Conservation (phyloP, 2,329 filamentous ascomycete genomes). For the Aspergillus niger region DNA sequence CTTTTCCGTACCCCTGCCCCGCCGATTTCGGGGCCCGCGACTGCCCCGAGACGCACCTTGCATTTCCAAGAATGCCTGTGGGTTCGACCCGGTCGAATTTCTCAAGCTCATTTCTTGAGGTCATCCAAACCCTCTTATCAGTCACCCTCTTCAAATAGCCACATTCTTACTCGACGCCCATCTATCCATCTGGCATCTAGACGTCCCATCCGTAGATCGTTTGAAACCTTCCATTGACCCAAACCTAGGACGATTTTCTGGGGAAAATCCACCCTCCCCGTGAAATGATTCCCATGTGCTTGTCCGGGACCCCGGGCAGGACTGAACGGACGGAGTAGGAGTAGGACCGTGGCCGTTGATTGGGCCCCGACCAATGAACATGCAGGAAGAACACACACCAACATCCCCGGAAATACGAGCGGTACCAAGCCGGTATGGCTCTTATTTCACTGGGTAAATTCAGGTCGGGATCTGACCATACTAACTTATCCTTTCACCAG, state of each 20-base stretch:
- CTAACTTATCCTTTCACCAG: background rate
- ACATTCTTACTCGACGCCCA: slow-evolving; percentile 10
- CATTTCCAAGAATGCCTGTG: slow-evolving; percentile 16
- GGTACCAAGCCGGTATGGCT: background rate
- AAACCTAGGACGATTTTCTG: slow-evolving; percentile 4
- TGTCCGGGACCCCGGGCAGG: background rate
- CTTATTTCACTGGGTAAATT: background rate
- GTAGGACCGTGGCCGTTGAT: slow-evolving; percentile 3
- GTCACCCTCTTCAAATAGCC: slow-evolving; percentile 12
- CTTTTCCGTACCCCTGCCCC: slow-evolving; percentile 12
- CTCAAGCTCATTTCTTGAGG: slow-evolving; percentile 28
- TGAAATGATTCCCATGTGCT: background rate
- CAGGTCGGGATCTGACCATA: slow-evolving; percentile 4
- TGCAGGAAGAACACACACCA: slow-evolving; percentile 9
- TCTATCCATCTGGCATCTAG: background rate
- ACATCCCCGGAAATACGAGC: slow-evolving; percentile 16
- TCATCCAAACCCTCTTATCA: slow-evolving; percentile 32
- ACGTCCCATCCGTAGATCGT: slow-evolving; percentile 1
- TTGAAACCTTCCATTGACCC: background rate
- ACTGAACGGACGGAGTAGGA: slow-evolving; percentile 1
- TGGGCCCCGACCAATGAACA: slow-evolving; percentile 22
- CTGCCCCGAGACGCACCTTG: slow-evolving; percentile 19
- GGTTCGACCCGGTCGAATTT: slow-evolving; percentile 24
- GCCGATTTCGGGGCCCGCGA: slow-evolving; percentile 33
- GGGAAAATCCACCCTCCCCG: slow-evolving; percentile 6